A percentile compares a stretch with the other conserved stretches of the same genome.
Conservation (phyloP, 106 monocot species). For the Allium fistulosum region DNA sequence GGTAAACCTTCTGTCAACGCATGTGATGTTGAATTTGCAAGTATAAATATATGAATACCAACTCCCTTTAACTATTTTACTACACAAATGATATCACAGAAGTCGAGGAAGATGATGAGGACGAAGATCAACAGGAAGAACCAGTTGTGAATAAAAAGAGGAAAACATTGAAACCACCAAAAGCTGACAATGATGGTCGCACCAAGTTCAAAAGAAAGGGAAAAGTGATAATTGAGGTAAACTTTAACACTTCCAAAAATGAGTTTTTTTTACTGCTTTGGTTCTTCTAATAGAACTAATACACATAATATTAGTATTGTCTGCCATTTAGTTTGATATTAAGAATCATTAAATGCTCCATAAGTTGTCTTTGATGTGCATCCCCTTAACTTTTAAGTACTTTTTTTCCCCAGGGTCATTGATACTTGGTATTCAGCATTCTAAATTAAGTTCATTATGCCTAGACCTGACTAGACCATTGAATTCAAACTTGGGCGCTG, state of each 20-base stretch:
- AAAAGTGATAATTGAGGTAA: constrained; percentile 45
- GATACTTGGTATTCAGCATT: no score
- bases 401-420: neutral
- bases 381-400: neutral
- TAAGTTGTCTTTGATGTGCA: neutral
- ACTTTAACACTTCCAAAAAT: neutral
- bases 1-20: neutral
- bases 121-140: constrained; percentile 12
- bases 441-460: no score
- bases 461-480: no score
- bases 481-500: neutral
- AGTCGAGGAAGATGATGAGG: constrained; percentile 10
- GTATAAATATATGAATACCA: neutral
- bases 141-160: constrained; percentile 17
- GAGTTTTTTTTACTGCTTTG: neutral
- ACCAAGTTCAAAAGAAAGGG: constrained; percentile 37
- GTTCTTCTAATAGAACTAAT: no score
- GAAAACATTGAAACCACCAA: constrained; percentile 17
- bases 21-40: neutral
- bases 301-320: no score
- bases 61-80: neutral
- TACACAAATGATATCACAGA: constrained; percentile 5
- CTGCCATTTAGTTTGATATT: neutral
- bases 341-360: neutral
- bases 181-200: constrained; percentile 4